Evolutionary conservation across 2,329 filamentous ascomycete genomes (phyloP).

Genomic region (Colletotrichum neosansevieriae): DNA sequence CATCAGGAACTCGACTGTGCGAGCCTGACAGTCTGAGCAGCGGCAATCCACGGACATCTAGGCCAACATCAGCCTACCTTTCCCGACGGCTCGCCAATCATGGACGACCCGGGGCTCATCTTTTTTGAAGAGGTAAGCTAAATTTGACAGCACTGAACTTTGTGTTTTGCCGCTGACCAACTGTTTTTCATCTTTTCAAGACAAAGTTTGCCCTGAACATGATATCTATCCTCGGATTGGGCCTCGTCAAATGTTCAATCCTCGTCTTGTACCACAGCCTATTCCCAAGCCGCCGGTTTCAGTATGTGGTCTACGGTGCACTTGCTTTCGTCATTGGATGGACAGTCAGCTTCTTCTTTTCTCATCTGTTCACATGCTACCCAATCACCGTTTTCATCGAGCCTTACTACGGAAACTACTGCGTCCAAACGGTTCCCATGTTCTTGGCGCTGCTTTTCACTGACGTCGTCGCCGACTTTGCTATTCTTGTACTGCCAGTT

Average conservation of each 20-base stretch:
- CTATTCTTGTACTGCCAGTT: conserved; percentile 45
- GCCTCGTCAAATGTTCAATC: conserved; percentile 50
- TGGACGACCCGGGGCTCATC: conserved; percentile 36
- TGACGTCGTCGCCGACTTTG: conserved; percentile 44
- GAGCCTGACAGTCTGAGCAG: conserved; percentile 6
- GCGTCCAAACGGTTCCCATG: conserved; percentile 42
- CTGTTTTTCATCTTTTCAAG: not conserved
- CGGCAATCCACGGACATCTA: conserved; percentile 29
- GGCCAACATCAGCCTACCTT: conserved; percentile 36
- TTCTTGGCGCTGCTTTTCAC: conserved; percentile 43
- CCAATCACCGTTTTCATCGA: conserved; percentile 45
- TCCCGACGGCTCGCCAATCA: conserved; percentile 34
- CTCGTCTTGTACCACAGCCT: conserved; percentile 51
- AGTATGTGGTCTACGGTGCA: conserved; percentile 44
- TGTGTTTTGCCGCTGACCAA: conserved; percentile 3
- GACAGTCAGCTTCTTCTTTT: conserved; percentile 45
- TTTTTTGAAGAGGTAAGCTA: conserved; percentile 31
- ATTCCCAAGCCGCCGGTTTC: conserved; percentile 46
- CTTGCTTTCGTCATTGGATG: conserved; percentile 43
- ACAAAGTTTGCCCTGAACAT: conserved; percentile 38
- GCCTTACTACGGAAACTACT: conserved; percentile 44
- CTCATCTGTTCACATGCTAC: conserved; percentile 45
- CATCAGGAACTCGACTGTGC: too few relatives aligned
- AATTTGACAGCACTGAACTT: not conserved
- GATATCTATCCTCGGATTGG: conserved; percentile 49